phyloP scores from a whole-genome alignment of 306 rosid genomes.

The Cicer yamashitae region DNA sequence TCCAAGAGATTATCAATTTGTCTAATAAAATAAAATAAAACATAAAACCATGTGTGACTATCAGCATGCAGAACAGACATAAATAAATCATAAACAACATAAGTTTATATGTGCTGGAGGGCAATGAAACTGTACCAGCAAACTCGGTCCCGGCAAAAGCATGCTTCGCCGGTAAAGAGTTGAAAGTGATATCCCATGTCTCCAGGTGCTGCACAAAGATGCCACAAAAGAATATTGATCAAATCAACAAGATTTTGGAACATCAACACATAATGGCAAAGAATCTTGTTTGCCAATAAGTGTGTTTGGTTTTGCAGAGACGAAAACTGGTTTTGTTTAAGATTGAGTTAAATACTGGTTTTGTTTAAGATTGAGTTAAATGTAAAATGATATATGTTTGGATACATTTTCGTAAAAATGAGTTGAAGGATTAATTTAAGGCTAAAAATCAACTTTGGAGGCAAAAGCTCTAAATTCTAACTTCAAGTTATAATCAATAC shows the following conservation, averaged over 20 bases:
- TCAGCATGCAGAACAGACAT: conserved; percentile 13
- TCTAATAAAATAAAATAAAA: not conserved
- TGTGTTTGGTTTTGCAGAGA: too few species aligned
- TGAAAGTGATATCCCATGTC: conserved; percentile 88
- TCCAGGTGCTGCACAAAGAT: conserved; percentile 71
- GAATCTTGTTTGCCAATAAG: conserved; percentile 6
- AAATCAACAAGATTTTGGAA: conserved; percentile 15
- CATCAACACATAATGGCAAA: conserved; percentile 4
- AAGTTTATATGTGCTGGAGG: conserved; percentile 30
- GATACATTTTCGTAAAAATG: too few species aligned
- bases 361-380: too few species aligned
- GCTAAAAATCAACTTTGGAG: too few species aligned
- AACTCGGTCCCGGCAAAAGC: conserved; percentile 89
- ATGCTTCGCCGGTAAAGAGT: conserved; percentile 84
- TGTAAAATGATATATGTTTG: too few species aligned
- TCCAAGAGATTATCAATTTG: conserved; percentile 8
- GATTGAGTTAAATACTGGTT: too few species aligned
- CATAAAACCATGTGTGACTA: not conserved
- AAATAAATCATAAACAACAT: conserved; percentile 16
- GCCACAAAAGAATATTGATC: not conserved
- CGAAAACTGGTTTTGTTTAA: too few species aligned
- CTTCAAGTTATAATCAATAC: too few species aligned
- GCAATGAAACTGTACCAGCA: conserved; percentile 67
- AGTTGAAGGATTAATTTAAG: too few species aligned
- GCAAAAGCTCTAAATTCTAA: too few species aligned